A percentile compares a stretch with the other conserved stretches of the same genome.
These are phyloP conservation scores for Prunus yedoensis DNA, from an alignment of 331 rosid genomes.

Conservation along the genomic window DNA sequence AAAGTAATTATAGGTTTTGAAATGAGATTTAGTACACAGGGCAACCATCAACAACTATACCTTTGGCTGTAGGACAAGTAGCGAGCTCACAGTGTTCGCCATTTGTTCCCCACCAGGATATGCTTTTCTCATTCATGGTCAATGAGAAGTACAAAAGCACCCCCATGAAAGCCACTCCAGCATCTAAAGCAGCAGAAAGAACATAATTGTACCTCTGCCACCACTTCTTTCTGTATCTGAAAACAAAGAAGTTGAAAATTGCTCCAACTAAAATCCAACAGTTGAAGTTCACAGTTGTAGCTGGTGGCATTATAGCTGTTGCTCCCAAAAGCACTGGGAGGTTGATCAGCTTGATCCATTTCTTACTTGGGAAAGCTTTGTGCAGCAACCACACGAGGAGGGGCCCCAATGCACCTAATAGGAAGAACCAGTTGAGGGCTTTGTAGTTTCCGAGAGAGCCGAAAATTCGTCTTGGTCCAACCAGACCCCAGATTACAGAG, in stretches of 20 bases:
- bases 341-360: constrained; percentile 31
- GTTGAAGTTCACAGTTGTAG: constrained; percentile 38
- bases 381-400: constrained; percentile 29
- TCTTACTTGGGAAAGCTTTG: constrained; percentile 26
- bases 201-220: constrained; percentile 47
- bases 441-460: constrained; percentile 33
- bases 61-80: constrained; percentile 59
- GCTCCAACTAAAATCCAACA: constrained; percentile 33
- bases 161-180: constrained; percentile 40
- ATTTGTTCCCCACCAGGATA: constrained; percentile 61
- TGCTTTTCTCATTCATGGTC: constrained; percentile 16
- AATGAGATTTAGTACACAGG: constrained; percentile 27
- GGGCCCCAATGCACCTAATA: constrained; percentile 30
- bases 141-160: constrained; percentile 50
- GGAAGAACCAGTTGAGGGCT: constrained; percentile 41
- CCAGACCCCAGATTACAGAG: constrained; percentile 40
- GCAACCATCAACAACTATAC: constrained; percentile 43
- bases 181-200: constrained; percentile 43
- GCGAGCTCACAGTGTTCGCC: constrained; percentile 52
- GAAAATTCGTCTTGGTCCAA: constrained; percentile 38
- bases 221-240: constrained; percentile 32
- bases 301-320: constrained; percentile 37
- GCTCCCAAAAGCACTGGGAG: constrained; percentile 42
- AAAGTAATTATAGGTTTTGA: not conserved
- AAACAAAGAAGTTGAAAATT: constrained; percentile 30